A percentile compares a stretch with the other conserved stretches of the same genome.
Conservation (phyloP, 352 stramenopile genomes). For the Globisporangium nunn region DNA sequence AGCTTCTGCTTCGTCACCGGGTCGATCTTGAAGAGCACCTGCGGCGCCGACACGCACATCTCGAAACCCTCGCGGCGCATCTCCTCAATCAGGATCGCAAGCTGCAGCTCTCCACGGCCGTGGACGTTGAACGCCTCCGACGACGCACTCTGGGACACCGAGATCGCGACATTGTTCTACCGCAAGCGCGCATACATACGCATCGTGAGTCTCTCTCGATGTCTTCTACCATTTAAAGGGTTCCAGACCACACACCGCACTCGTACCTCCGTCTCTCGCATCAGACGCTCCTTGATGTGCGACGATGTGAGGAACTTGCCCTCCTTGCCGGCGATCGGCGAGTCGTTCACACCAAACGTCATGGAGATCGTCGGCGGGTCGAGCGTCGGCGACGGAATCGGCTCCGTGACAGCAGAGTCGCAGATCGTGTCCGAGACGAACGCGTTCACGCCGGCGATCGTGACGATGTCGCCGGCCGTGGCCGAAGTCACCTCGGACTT, state of each 20-base stretch:
- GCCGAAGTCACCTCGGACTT: constrained; percentile 86
- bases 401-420: constrained; percentile 53
- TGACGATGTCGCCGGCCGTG: constrained; percentile 94
- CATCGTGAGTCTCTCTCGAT: background rate
- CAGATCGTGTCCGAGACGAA: constrained; percentile 89
- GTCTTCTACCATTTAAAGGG: background rate
- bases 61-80: constrained; percentile 98
- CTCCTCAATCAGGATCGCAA: constrained; percentile 98
- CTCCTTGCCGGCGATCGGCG: constrained; percentile 93
- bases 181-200: background rate
- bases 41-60: constrained; percentile 95
- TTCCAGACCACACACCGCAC: background rate
- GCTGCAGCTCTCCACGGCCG: constrained; percentile 94
- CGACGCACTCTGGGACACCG: constrained; percentile 79
- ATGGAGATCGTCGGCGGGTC: constrained; percentile 97
- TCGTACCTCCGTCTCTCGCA: constrained; percentile 88
- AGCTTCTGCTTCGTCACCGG: constrained; percentile 82
- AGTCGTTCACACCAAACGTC: constrained; percentile 97
- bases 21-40: constrained; percentile 90
- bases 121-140: constrained; percentile 94
- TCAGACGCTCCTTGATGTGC: constrained; percentile 91
- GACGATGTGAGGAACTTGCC: constrained; percentile 96
- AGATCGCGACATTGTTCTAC: constrained; percentile 98
- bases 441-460: constrained; percentile 91
- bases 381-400: constrained; percentile 92